Evolutionary conservation across 2,329 filamentous ascomycete genomes (phyloP), one percentile per base, ranked within the genome.

Genomic region (Aspergillus transmontanensis): DNA sequence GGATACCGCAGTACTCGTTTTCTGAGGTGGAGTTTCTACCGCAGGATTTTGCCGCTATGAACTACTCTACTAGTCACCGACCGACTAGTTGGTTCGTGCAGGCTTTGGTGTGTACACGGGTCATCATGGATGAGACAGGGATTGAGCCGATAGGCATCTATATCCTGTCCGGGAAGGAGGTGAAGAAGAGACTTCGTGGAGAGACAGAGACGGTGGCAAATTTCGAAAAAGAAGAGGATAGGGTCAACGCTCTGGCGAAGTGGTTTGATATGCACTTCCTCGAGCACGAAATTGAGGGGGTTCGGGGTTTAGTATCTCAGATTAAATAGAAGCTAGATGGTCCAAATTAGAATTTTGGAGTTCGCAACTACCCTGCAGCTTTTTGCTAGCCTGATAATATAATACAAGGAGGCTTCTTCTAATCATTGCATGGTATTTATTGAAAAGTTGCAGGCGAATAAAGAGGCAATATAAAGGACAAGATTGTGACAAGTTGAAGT

Each of bases 1-100:
- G 89, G 86, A 79, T 83, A 26, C 79, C 85, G 1, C 84, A 82
- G 55, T 92, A 91, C 73, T 86, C 83, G 64, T 93, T 93, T 73
- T 83, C 84, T 2, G 86, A 90, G 64, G 79, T 84, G 19, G 89
- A 91, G 74, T 91, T 90, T 73, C 72, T 86, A 39, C 83, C 82
- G 4, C 75, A 79, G 50, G 89, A 91, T 74, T 91, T 87, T 69
- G 82, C 81, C 41, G 79, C 89, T 6, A 81, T 89, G 79, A 90
- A 86, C 73, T 85, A 80, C 68, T 84, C 72, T 54, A 86, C 85
- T 1, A 86, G 84, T 66, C 81, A 80, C 51, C 79, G 76, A 60
- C 75, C 78, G 26, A 72, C 74, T 34, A 85, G 81, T 61, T 85
- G 82, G 72, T 89, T 90, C 73, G 85, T 83, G 12, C 77, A 80